A percentile compares a stretch with the other conserved stretches of the same genome.
phyloP scores from a whole-genome alignment of 441 rosid genomes.

The Omphalea diandra region DNA sequence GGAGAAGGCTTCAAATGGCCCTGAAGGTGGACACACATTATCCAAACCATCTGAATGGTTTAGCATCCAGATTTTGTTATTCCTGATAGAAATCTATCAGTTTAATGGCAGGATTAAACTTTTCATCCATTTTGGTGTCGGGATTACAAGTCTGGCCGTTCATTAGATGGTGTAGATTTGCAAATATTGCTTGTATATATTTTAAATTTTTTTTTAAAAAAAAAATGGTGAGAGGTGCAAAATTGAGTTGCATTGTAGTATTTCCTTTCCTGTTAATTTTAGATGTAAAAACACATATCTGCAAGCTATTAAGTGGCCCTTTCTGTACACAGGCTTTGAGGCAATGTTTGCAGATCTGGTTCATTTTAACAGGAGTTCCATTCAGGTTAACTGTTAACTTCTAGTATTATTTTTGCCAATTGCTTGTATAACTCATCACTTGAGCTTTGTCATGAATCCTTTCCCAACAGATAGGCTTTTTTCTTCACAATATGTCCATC shows the following conservation, averaged over 20 bases:
- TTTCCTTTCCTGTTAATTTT: neutral
- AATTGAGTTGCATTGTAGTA: neutral
- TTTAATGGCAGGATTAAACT: neutral
- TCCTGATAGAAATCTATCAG: neutral
- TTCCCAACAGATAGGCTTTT: slow-evolving; percentile 57
- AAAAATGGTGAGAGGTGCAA: neutral
- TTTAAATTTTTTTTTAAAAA: no score
- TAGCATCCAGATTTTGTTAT: neutral
- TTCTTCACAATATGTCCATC: slow-evolving; percentile 62
- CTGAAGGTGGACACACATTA: neutral
- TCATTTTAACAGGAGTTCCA: slow-evolving; percentile 63
- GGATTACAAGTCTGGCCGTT: neutral
- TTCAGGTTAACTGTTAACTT: slow-evolving; percentile 40
- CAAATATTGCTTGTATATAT: neutral
- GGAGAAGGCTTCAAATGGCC: neutral
- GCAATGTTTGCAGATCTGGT: slow-evolving; percentile 77
- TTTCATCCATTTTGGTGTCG: neutral
- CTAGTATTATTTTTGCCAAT: neutral
- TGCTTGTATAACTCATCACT: neutral
- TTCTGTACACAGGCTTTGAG: slow-evolving; percentile 49
- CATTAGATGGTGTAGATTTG: neutral
- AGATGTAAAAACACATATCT: neutral
- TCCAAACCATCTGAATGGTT: neutral
- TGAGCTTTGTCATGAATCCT: slow-evolving; percentile 19
- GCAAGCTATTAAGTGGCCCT: slow-evolving; percentile 9